Percentiles rank a stretch among this genome's conserved stretches.
Conservation (phyloP, 768 basidiomycete genomes). For the Mycena alexandri region DNA sequence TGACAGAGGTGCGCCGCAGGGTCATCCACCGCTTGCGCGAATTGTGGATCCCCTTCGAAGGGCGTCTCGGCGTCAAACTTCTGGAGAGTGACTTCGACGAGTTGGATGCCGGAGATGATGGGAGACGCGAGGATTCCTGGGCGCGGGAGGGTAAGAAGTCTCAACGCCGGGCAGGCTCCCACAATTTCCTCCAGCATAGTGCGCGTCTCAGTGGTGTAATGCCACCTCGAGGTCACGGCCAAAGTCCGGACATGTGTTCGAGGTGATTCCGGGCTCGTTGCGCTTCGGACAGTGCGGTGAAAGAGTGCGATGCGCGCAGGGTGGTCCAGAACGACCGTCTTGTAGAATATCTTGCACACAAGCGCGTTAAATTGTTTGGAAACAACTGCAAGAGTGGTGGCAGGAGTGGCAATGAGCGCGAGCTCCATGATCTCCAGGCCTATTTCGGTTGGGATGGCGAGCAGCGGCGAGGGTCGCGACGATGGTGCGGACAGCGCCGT, state of each 20-base stretch:
- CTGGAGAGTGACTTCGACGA: slow-evolving; percentile 29
- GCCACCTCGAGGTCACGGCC: slow-evolving; percentile 16
- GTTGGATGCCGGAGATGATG: slow-evolving; percentile 24
- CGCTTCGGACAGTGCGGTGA: slow-evolving; percentile 24
- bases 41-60: slow-evolving; percentile 28
- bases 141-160: slow-evolving; percentile 27
- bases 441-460: slow-evolving; percentile 36
- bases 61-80: slow-evolving; percentile 31
- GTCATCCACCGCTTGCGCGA: not conserved
- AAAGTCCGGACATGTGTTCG: slow-evolving; percentile 19
- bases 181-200: slow-evolving; percentile 23
- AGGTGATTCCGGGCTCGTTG: slow-evolving; percentile 19
- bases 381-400: slow-evolving; percentile 27
- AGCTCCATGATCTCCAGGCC: slow-evolving; percentile 36
- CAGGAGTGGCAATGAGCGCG: slow-evolving; percentile 26
- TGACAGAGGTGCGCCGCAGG: slow-evolving; percentile 22
- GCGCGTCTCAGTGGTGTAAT: slow-evolving; percentile 28
- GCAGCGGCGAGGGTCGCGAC: slow-evolving; percentile 11
- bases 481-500: not conserved
- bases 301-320: slow-evolving; percentile 33
- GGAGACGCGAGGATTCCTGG: slow-evolving; percentile 23
- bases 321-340: slow-evolving; percentile 33
- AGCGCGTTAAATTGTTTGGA: slow-evolving; percentile 33
- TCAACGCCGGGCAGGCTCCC: slow-evolving; percentile 21
- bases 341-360: slow-evolving; percentile 38